These are phyloP conservation scores for Rhizopogon sp. DNA, from an alignment of 768 basidiomycete genomes.

Conservation along the genomic window DNA sequence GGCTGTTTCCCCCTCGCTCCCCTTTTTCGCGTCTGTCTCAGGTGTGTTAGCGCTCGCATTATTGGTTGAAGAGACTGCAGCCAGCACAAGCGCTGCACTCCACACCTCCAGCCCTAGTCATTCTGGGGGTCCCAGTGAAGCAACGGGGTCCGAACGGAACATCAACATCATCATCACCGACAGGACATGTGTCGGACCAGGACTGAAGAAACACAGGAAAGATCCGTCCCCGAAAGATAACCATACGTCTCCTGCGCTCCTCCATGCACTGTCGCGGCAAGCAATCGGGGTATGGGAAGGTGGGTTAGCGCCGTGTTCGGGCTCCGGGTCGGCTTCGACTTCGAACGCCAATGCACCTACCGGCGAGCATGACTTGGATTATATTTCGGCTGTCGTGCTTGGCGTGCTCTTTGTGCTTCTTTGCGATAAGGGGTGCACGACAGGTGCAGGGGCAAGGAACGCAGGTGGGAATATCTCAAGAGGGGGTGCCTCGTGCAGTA, in stretches of 20 bases:
- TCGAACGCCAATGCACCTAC: slow-evolving; percentile 8
- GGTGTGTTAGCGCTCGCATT: slow-evolving; percentile 59
- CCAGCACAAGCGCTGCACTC: slow-evolving; percentile 2
- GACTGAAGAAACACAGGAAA: not conserved
- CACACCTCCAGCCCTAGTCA: not conserved
- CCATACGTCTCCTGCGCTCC: slow-evolving; percentile 28
- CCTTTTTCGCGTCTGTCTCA: slow-evolving; percentile 55
- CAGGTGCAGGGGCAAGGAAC: not conserved
- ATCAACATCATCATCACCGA: not conserved
- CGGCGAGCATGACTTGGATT: slow-evolving; percentile 47
- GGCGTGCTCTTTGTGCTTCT: slow-evolving; percentile 51
- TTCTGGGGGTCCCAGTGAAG: slow-evolving; percentile 11
- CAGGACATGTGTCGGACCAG: not conserved
- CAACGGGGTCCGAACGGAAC: not conserved
- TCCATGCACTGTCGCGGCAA: slow-evolving; percentile 47
- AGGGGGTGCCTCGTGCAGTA: not conserved
- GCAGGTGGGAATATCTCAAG: too few species aligned
- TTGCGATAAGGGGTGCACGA: slow-evolving; percentile 41
- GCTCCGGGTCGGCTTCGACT: not conserved
- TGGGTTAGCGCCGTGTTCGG: not conserved
- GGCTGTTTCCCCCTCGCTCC: slow-evolving; percentile 13
- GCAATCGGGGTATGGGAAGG: slow-evolving; percentile 39
- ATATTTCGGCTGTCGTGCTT: slow-evolving; percentile 52
- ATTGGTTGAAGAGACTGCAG: slow-evolving; percentile 22
- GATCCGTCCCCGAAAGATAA: slow-evolving; percentile 19